Conservation (phyloP, 257 asterid species). For the Fraxinus excelsior region DNA sequence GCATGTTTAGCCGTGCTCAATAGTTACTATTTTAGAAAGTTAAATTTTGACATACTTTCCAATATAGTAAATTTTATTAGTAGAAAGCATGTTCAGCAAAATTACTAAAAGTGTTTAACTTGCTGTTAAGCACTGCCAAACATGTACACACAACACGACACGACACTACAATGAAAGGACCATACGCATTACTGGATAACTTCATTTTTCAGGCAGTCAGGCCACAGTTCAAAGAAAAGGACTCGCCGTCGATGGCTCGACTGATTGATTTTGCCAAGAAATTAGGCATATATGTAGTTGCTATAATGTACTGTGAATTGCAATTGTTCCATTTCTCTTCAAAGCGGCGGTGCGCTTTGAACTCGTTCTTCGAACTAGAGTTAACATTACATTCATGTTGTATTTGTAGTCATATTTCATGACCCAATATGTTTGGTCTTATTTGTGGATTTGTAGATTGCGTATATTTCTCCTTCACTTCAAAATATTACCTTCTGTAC, state of each 20-base stretch:
- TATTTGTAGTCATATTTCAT: slow-evolving; percentile 30
- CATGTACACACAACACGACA: not conserved
- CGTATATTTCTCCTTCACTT: slow-evolving; percentile 15
- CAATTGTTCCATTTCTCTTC: slow-evolving; percentile 23
- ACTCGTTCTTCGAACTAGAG: slow-evolving; percentile 32
- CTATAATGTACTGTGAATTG: slow-evolving; percentile 26
- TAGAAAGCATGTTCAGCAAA: not conserved
- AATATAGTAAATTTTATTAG: not conserved
- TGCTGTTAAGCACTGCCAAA: not conserved
- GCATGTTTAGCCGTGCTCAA: not conserved
- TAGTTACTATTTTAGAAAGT: not conserved
- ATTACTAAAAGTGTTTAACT: too few relatives aligned
- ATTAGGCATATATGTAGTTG: slow-evolving; percentile 9
- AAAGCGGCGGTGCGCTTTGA: slow-evolving; percentile 33
- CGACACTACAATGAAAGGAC: not conserved
- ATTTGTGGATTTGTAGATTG: slow-evolving; percentile 38
- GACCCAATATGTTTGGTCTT: slow-evolving; percentile 15
- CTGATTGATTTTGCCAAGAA: slow-evolving; percentile 19
- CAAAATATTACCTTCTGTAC: slow-evolving; percentile 1
- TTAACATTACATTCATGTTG: slow-evolving; percentile 38
- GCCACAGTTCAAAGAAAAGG: slow-evolving; percentile 69
- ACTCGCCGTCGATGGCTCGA: slow-evolving; percentile 43
- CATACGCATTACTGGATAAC: slow-evolving; percentile 16
- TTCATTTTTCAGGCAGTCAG: slow-evolving; percentile 53
- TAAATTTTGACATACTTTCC: not conserved